Conservation (phyloP, 176 grass and related monocot species). For the Secale cereale region DNA sequence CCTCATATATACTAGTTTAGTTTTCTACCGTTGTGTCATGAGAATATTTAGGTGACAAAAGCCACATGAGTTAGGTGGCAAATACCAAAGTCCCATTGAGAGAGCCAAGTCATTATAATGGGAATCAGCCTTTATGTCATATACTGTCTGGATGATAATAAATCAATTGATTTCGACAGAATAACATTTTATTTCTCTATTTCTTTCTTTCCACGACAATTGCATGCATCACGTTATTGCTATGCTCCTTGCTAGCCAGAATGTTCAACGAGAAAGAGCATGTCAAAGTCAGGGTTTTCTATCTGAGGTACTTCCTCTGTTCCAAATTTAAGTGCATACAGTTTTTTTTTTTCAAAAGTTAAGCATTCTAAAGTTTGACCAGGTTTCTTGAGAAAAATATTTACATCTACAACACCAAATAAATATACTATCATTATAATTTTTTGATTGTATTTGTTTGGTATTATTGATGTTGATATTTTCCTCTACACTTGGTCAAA, state of each 20-base stretch:
- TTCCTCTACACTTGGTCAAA: background rate
- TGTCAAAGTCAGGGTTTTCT: background rate
- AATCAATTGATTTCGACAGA: background rate
- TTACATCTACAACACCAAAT: background rate
- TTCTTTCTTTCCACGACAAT: background rate
- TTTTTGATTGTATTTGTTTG: background rate
- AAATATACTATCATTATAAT: background rate
- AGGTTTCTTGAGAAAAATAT: background rate
- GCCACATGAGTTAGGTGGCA: constrained; percentile 8
- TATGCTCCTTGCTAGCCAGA: background rate
- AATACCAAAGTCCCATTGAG: constrained; percentile 11
- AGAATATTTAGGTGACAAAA: constrained; percentile 25
- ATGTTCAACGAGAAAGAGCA: background rate
- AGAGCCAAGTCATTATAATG: constrained; percentile 5
- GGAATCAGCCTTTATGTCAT: constrained; percentile 7
- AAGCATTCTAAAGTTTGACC: background rate
- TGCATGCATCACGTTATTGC: background rate
- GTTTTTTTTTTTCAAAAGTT: background rate
- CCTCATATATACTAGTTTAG: constrained; percentile 36
- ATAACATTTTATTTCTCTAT: background rate
- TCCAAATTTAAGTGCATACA: background rate
- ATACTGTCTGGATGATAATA: background rate
- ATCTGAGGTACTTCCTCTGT: background rate
- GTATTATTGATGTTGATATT: background rate
- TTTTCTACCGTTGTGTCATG: constrained; percentile 26